phyloP scores from a whole-genome alignment of 2,329 filamentous ascomycete genomes.

The Beauveria sp. region DNA sequence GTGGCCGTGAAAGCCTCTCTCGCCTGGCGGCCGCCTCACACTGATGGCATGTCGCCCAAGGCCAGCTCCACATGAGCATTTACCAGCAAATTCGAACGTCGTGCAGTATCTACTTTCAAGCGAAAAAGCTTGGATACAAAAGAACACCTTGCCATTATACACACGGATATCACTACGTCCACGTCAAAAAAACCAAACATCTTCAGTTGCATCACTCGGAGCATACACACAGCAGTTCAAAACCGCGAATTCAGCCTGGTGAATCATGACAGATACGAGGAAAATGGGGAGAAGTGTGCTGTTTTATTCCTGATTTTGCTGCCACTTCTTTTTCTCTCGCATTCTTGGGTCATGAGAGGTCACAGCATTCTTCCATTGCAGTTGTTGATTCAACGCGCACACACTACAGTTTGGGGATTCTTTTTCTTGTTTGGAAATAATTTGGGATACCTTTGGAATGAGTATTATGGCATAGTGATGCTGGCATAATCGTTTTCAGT shows the following conservation, averaged over 20 bases:
- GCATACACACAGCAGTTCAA: constrained; percentile 1
- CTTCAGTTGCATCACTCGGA: constrained; percentile 1
- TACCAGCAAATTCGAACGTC: not conserved
- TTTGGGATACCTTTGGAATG: constrained; percentile 1
- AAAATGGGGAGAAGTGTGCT: not conserved
- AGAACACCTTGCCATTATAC: not conserved
- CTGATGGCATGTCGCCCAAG: not conserved
- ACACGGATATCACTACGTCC: not conserved
- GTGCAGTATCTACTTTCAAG: not conserved
- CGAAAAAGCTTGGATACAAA: not conserved
- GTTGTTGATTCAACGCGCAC: not conserved
- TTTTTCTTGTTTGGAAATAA: not conserved
- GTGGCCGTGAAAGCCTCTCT: not conserved
- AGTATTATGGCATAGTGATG: constrained; percentile 3
- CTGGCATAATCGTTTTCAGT: not conserved
- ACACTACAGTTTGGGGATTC: not conserved
- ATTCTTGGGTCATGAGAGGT: not conserved
- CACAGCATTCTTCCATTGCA: not conserved
- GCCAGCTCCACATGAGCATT: not conserved
- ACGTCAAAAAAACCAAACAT: not conserved
- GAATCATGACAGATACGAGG: not conserved
- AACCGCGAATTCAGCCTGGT: not conserved
- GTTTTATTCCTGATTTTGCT: not conserved
- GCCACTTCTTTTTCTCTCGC: not conserved
- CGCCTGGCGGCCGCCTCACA: not conserved